A percentile compares a stretch with the other conserved stretches of the same genome.
These are phyloP conservation scores for Pisolithus sp. DNA, from an alignment of 768 basidiomycete genomes.

Conservation along the genomic window DNA sequence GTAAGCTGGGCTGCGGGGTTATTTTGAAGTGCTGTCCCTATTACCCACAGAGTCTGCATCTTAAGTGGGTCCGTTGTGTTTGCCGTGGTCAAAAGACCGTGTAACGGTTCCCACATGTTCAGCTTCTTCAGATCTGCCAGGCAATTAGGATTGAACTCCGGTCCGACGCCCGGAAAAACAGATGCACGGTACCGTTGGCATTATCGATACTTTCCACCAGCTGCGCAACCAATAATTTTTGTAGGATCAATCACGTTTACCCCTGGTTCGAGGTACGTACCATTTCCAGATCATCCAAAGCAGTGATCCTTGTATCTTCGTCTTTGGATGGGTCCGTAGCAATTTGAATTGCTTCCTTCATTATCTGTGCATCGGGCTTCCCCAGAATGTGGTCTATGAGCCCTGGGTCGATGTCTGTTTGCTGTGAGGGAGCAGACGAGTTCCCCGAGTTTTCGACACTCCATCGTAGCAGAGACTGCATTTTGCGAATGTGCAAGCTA, in stretches of 20 bases:
- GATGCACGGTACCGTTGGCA: constrained; percentile 53
- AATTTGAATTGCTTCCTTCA: constrained; percentile 71
- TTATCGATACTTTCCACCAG: constrained; percentile 87
- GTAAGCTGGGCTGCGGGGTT: constrained; percentile 78
- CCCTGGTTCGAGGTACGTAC: constrained; percentile 32
- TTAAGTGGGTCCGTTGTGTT: constrained; percentile 54
- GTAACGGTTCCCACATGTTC: constrained; percentile 73
- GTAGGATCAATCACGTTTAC: not conserved
- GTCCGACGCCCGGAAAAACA: not conserved
- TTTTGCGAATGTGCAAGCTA: constrained; percentile 18
- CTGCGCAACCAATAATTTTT: constrained; percentile 30
- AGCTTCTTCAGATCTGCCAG: constrained; percentile 64
- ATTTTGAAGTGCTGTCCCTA: constrained; percentile 87
- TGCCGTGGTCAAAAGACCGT: constrained; percentile 51
- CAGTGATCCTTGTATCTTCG: constrained; percentile 56
- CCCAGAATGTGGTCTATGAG: constrained; percentile 83
- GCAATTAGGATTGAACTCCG: not conserved
- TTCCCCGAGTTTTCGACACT: constrained; percentile 61
- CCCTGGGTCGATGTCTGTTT: constrained; percentile 66
- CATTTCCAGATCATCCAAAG: constrained; percentile 86
- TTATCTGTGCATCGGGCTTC: constrained; percentile 71
- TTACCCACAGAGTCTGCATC: constrained; percentile 72
- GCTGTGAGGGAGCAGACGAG: constrained; percentile 29
- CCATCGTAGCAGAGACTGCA: constrained; percentile 82
- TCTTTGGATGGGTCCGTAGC: constrained; percentile 51